A percentile compares a stretch with the other conserved stretches of the same genome.
phyloP scores from a whole-genome alignment of 192 early-diverging fungal genomes.

The Entomortierella beljakovae region DNA sequence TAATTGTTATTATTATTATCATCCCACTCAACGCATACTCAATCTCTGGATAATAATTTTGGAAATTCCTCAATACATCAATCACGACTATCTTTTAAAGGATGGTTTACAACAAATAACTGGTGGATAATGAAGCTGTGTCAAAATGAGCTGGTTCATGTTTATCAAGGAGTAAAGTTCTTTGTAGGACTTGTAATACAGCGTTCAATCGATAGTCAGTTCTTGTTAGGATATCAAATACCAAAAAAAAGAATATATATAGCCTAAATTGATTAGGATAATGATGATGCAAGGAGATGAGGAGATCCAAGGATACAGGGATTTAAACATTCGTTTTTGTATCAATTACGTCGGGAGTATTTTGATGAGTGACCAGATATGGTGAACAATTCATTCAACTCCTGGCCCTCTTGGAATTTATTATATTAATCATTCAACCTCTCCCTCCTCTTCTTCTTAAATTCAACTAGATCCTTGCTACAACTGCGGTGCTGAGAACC shows the following conservation, averaged over 20 bases:
- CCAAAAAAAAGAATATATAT: neutral
- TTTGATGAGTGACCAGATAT: neutral
- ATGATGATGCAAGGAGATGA: neutral
- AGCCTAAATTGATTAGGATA: neutral
- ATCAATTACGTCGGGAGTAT: too few relatives aligned
- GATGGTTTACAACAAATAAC: too few relatives aligned
- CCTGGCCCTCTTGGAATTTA: neutral
- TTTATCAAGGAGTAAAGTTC: neutral
- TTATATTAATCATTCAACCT: neutral
- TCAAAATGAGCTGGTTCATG: too few relatives aligned
- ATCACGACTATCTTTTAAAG: too few relatives aligned
- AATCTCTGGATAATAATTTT: too few relatives aligned
- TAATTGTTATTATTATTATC: too few relatives aligned
- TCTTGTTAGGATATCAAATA: slow-evolving; percentile 11
- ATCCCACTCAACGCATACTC: too few relatives aligned
- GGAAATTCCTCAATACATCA: too few relatives aligned
- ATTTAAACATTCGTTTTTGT: too few relatives aligned
- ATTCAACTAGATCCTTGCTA: slow-evolving; percentile 36
- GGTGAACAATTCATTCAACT: neutral
- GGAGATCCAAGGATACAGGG: neutral
- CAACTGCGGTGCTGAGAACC: slow-evolving; percentile 45
- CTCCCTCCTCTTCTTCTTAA: neutral
- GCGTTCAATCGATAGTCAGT: neutral
- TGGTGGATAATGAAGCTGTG: too few relatives aligned
- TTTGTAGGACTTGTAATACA: too few relatives aligned